Percentiles rank a stretch among this genome's conserved stretches.
Conservation (phyloP, 352 stramenopile species). For the Pythium monospermum region DNA sequence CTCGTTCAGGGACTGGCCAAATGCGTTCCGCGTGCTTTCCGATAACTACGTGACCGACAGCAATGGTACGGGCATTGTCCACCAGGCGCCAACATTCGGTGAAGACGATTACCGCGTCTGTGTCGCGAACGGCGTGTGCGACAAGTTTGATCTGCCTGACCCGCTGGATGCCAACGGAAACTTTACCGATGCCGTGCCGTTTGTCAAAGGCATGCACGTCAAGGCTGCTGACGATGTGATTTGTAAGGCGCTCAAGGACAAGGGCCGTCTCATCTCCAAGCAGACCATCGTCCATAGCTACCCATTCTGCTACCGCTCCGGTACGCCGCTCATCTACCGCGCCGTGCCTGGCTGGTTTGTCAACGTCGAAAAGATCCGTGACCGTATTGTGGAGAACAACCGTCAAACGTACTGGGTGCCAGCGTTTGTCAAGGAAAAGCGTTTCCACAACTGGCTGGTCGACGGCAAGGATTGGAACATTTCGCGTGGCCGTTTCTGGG, state of each 20-base stretch:
- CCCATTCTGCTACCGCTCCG: constrained; percentile 99
- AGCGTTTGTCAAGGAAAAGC: constrained; percentile 96
- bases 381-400: constrained; percentile 91
- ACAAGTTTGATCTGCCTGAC: constrained; percentile 95
- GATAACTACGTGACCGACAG: constrained; percentile 99
- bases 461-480: constrained; percentile 99
- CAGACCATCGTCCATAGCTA: constrained; percentile 97
- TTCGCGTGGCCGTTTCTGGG: constrained; percentile 98
- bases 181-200: constrained; percentile 91
- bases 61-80: constrained; percentile 96
- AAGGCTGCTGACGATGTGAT: constrained; percentile 98
- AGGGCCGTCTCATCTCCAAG: constrained; percentile 95
- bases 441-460: constrained; percentile 99
- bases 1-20: constrained; percentile 89
- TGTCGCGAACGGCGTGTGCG: constrained; percentile 91
- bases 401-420: constrained; percentile 83
- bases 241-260: constrained; percentile 93
- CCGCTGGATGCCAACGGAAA: constrained; percentile 96
- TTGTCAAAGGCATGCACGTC: constrained; percentile 94
- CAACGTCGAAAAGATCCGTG: constrained; percentile 97
- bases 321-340: constrained; percentile 99
- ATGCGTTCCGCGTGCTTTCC: constrained; percentile 94
- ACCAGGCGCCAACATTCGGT: constrained; percentile 98
- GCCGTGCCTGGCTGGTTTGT: constrained; percentile 99
- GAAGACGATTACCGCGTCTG: constrained; percentile 99